Evolutionary conservation across 2,329 filamentous ascomycete genomes (phyloP), one percentile per base, ranked within the genome.

Genomic region (Juglanconis sp.): DNA sequence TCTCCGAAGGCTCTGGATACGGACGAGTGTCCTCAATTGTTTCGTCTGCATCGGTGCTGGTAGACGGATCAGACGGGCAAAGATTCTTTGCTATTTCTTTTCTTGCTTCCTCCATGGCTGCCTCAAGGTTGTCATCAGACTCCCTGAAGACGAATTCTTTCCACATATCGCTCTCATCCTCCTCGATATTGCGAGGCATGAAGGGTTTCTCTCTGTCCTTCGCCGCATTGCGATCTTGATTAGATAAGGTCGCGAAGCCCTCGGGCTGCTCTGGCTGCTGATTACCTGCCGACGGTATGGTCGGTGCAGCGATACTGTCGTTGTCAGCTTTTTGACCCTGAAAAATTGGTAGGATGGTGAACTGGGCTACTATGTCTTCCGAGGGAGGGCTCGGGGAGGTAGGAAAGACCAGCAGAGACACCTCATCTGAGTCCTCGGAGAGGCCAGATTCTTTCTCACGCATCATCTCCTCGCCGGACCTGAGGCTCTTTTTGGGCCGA

Each of bases 111-210:
- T 64, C 47, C 30, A 66, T 65, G 7, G 58, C 55, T 31, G 54
- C 52, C 40, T 64, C 60, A 31, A 68, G 32, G 17, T 36, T 34
- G 8, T 64, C 59, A 5, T 57, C 38, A 36, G 36, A 50, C 5
- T 64, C 66, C 17, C 65, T 60, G 35, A 71, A 67, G 3, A 71
- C 61, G 34, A 72, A 71, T 15, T 57, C 55, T 52, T 58, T 69
- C 70, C 70, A 72, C 31, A 61, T 64, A 3, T 66, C 65, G 31
- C 62, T 61, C 13, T 66, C 63, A n/a, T 61, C 56, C 42, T 57
- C 47, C 7, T 48, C n/a, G 8, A n/a, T 5, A 31, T 32, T n/a
- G 31, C 34, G 32, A n/a, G 51, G 46, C 17, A 35, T 42, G 30
- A 34, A 17, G 2, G 32, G 7, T 31, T 54, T 8, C 35, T 34